Percentiles rank a stretch among this genome's conserved stretches.
phyloP scores from a whole-genome alignment of 306 rosid species.

The Dalbergia oliveri region DNA sequence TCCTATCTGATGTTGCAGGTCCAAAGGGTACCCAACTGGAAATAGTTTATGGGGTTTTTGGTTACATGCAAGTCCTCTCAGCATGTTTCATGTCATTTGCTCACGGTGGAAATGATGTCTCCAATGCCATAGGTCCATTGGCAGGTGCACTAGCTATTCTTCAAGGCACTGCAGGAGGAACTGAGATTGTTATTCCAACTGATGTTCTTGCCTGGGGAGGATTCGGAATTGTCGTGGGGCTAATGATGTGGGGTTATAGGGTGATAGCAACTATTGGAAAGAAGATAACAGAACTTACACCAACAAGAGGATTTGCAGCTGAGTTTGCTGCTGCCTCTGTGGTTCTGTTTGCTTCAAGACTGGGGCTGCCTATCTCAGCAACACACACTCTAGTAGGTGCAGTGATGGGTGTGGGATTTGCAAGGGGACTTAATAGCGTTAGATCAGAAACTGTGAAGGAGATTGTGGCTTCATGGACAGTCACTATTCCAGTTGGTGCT shows the following conservation, averaged over 20 bases:
- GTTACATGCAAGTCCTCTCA: constrained; percentile 95
- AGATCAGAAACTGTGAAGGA: constrained; percentile 95
- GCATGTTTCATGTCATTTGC: constrained; percentile 99
- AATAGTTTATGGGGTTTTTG: constrained; percentile 94
- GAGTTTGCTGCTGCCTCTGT: constrained; percentile 98
- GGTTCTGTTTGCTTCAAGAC: constrained; percentile 87
- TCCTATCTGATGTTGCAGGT: constrained; percentile 85
- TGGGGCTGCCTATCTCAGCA: constrained; percentile 88
- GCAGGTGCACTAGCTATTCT: constrained; percentile 93
- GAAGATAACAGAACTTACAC: constrained; percentile 94
- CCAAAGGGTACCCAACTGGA: constrained; percentile 90
- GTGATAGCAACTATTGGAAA: constrained; percentile 97
- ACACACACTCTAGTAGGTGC: constrained; percentile 97
- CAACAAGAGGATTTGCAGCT: constrained; percentile 98
- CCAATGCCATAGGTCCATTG: constrained; percentile 95
- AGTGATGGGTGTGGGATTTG: constrained; percentile 99
- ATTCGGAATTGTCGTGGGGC: constrained; percentile 96
- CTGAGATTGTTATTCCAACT: constrained; percentile 78
- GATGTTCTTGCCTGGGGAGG: constrained; percentile 99
- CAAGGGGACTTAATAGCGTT: constrained; percentile 90
- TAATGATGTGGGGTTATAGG: constrained; percentile 95
- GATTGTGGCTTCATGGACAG: constrained; percentile 89
- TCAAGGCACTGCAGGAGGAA: constrained; percentile 67
- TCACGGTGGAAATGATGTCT: constrained; percentile 97
- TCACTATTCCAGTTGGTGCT: constrained; percentile 95